These are phyloP conservation scores for Ceratocystis diversiconidia DNA, from an alignment of 2,329 filamentous ascomycete genomes.

Conservation along the genomic window DNA sequence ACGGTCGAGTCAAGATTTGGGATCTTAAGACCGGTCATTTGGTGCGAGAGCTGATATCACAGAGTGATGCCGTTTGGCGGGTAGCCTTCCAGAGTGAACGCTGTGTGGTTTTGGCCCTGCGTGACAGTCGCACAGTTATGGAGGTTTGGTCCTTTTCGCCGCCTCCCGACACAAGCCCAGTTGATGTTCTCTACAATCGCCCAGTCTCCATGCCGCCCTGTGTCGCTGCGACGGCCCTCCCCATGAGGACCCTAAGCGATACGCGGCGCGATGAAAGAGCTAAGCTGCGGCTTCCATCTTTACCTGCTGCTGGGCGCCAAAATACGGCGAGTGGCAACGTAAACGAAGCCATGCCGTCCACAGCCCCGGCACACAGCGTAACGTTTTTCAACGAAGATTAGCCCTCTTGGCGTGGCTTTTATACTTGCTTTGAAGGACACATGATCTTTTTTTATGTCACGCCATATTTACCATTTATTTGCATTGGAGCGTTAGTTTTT, in stretches of 20 bases:
- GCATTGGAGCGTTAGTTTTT: conserved; percentile 2
- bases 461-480: neutral
- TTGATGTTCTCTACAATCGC: conserved; percentile 46
- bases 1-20: conserved; percentile 98
- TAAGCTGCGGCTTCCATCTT: conserved; percentile 11
- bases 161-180: conserved; percentile 32
- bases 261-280: conserved; percentile 32
- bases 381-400: conserved; percentile 15
- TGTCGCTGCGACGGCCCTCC: conserved; percentile 30
- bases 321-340: conserved; percentile 38
- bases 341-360: conserved; percentile 41
- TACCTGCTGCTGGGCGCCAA: neutral
- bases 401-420: neutral
- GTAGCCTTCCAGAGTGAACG: conserved; percentile 98
- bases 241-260: conserved; percentile 38
- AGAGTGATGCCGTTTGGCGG: conserved; percentile 91
- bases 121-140: conserved; percentile 82
- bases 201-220: conserved; percentile 37
- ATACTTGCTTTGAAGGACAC: neutral
- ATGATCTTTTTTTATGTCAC: neutral
- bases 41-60: conserved; percentile 78
- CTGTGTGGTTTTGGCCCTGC: conserved; percentile 84
- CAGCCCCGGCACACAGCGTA: conserved; percentile 35
- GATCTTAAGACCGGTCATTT: conserved; percentile 82
- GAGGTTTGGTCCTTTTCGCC: conserved; percentile 97